Evolutionary conservation across 192 early-diverging fungal species (phyloP).

Genomic region (Mortierella claussenii): DNA sequence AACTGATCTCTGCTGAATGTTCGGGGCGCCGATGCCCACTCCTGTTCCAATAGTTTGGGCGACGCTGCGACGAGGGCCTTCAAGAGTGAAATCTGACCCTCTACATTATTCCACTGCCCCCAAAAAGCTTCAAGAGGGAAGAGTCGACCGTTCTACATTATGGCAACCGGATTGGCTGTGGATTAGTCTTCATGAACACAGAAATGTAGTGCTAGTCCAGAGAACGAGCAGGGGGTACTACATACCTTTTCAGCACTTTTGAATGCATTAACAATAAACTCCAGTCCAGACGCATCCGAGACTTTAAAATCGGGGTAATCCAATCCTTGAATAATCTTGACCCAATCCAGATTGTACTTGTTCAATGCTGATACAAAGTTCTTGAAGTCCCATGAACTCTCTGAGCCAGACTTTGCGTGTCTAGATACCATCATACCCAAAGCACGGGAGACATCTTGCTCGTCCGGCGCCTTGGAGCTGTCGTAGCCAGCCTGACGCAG

Average conservation of each 20-base stretch:
- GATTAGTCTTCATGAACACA: no score
- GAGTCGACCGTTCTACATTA: slow-evolving; percentile 62
- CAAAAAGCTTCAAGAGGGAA: slow-evolving; percentile 80
- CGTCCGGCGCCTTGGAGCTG: slow-evolving; percentile 40
- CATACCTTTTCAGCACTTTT: slow-evolving; percentile 65
- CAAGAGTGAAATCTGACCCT: slow-evolving; percentile 76
- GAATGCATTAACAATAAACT: slow-evolving; percentile 70
- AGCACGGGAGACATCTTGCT: slow-evolving; percentile 66
- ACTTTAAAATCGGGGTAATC: slow-evolving; percentile 74
- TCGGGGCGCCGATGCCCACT: slow-evolving; percentile 56
- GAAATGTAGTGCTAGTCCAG: no score
- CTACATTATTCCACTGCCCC: slow-evolving; percentile 77
- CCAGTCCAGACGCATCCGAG: slow-evolving; percentile 64
- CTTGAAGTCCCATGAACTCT: slow-evolving; percentile 71
- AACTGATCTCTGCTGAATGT: slow-evolving; percentile 70
- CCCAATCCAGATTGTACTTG: slow-evolving; percentile 67
- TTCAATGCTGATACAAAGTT: slow-evolving; percentile 66
- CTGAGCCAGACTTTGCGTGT: slow-evolving; percentile 46
- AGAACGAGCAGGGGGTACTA: not conserved
- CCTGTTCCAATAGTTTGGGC: slow-evolving; percentile 68
- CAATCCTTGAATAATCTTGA: slow-evolving; percentile 65
- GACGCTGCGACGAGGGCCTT: slow-evolving; percentile 67
- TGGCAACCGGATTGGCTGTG: not conserved
- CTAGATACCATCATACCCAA: slow-evolving; percentile 71
- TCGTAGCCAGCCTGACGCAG: slow-evolving; percentile 55